Evolutionary conservation across 805 yeast genomes (phyloP).

Genomic region (Blastobotrys robertii): DNA sequence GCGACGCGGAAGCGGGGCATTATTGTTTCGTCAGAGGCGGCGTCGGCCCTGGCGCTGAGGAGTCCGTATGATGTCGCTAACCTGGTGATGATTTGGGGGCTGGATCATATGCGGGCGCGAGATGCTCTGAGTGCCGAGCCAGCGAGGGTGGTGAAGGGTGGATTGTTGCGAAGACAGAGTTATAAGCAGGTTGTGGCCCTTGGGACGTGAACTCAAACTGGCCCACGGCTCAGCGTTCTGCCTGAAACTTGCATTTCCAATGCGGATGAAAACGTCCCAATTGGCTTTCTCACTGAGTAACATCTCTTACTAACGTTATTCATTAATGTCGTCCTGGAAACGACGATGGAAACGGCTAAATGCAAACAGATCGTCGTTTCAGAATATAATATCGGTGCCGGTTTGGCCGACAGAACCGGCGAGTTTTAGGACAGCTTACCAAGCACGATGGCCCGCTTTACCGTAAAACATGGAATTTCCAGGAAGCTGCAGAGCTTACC

Average conservation of each 20-base stretch:
- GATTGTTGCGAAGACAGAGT: slow-evolving; percentile 61
- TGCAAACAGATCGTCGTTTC: too few species aligned
- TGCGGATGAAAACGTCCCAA: too few species aligned
- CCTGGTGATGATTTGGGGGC: slow-evolving; percentile 58
- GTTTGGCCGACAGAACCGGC: background rate
- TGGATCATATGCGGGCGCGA: slow-evolving; percentile 52
- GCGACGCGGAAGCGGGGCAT: slow-evolving; percentile 77
- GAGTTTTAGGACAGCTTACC: slow-evolving; percentile 1
- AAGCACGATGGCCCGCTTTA: slow-evolving; percentile 4
- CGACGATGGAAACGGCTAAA: too few species aligned
- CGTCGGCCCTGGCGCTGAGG: slow-evolving; percentile 42
- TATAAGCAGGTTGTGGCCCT: slow-evolving; percentile 55
- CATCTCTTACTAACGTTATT: too few species aligned
- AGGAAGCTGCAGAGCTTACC: slow-evolving; percentile 73
- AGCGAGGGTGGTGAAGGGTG: slow-evolving; percentile 56
- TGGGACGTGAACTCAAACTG: too few species aligned
- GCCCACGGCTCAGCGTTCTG: background rate
- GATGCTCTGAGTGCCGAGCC: slow-evolving; percentile 52
- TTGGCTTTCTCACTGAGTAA: too few species aligned
- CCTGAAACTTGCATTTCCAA: too few species aligned
- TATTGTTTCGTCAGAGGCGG: slow-evolving; percentile 69
- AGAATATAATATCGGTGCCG: background rate
- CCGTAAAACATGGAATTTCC: slow-evolving; percentile 67
- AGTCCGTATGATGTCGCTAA: slow-evolving; percentile 59
- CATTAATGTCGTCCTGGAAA: too few species aligned